Base-by-base conservation (phyloP, 2,329 filamentous ascomycete species). In the Microsporum audouinii region DNA sequence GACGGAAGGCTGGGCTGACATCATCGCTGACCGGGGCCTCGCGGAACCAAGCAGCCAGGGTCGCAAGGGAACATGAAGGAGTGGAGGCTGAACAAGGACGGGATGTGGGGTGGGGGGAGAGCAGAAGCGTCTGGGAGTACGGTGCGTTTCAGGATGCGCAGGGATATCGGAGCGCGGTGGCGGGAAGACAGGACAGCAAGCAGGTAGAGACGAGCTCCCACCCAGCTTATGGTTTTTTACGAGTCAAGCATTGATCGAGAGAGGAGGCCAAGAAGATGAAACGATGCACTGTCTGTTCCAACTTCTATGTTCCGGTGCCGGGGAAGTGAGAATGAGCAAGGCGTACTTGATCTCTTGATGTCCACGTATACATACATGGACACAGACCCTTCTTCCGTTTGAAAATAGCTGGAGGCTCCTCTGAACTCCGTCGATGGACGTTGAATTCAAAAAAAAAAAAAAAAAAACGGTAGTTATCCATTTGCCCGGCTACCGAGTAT, bases 141-240 rank as follows among this genome's bases (percentile, higher is more conserved):
- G 23, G 55, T 23, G 55, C 55, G 55, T 57, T 57, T 57, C 55
- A 57, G 55, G 33, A 41, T 57, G 38, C 34, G 55, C 55, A 55
- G 51, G 51, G 51, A 55, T 55, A 55, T 36, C 51, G 51, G 51
- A 55, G 51, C 51, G 31, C 33, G 14, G 51, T 55, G 51, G 33
- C 51, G 33, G 51, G 33, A 55, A 55, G 51, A 36, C 12, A 51
- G 45, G 45, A 51, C 27, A 23, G 45, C 23, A 51, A 51, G 45
- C 45, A 51, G 45, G 45, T 33, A 33, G 45, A 51, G 45, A 51
- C 45, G 45, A 51, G 45, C 45, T 49, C 17, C 17, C 17, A 23
- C 17, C 17, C 27, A 51, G 45, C 51, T 55, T 55, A 34, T 34
- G 49, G 10, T n/a, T 34, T 36, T 55, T 12, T 34, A 55, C 51